Conservation (phyloP, 176 grass and related monocot species). For the Neostapfia colusana region DNA sequence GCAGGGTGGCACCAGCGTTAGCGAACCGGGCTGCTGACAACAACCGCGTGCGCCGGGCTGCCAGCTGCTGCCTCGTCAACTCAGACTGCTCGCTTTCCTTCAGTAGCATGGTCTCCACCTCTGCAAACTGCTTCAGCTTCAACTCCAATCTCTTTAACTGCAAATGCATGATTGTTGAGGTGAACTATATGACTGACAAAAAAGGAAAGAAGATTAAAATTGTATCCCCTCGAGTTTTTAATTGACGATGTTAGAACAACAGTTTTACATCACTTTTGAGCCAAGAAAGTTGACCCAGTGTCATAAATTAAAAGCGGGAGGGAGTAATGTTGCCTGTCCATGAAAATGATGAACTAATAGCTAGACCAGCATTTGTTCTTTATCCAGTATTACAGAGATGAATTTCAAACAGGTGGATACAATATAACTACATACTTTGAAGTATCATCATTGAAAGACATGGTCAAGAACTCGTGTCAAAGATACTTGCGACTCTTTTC, state of each 20-base stretch:
- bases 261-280: background rate
- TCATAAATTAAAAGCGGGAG: background rate
- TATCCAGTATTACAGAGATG: background rate
- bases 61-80: constrained; percentile 58
- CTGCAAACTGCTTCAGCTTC: constrained; percentile 95
- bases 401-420: background rate
- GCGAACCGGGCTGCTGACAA: constrained; percentile 56
- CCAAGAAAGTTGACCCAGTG: background rate
- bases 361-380: background rate
- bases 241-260: background rate
- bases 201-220: constrained; percentile 3
- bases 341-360: background rate
- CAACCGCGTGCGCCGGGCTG: constrained; percentile 51
- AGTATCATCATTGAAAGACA: background rate
- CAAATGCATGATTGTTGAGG: constrained; percentile 18
- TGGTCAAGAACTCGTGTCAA: background rate
- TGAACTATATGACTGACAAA: constrained; percentile 16
- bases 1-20: constrained; percentile 31
- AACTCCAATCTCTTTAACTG: constrained; percentile 96
- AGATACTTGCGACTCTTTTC: background rate
- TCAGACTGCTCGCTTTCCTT: constrained; percentile 87
- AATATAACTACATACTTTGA: too few species aligned
- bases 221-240: background rate
- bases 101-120: constrained; percentile 80
- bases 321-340: constrained; percentile 8